Evolutionary conservation across 257 asterid genomes (phyloP).

Genomic region (Plantago major): DNA sequence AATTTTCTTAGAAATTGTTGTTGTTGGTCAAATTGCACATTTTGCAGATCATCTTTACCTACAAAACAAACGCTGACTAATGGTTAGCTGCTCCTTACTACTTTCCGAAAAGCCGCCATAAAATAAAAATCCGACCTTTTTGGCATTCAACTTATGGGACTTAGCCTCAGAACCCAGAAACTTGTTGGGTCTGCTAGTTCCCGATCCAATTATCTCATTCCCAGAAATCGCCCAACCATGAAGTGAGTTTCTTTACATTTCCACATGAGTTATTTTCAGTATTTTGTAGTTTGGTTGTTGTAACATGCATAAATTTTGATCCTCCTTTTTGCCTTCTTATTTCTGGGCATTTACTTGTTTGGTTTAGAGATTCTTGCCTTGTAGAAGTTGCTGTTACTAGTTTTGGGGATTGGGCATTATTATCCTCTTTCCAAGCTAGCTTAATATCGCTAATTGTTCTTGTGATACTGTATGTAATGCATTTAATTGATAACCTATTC

Average conservation of each 20-base stretch:
- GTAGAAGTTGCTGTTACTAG: background rate
- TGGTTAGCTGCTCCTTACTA: too few species aligned
- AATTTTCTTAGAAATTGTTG: too few species aligned
- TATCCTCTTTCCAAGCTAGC: background rate
- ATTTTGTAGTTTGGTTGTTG: background rate
- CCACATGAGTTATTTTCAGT: background rate
- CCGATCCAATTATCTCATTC: background rate
- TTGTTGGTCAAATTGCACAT: too few species aligned
- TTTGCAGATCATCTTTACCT: too few species aligned
- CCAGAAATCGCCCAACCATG: slow-evolving; percentile 2
- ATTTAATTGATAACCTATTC: background rate
- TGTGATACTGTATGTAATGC: background rate
- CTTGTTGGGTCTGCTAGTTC: background rate
- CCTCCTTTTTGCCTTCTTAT: background rate
- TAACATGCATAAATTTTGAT: background rate
- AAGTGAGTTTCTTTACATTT: background rate
- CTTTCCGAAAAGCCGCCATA: too few species aligned
- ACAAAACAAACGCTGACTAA: too few species aligned
- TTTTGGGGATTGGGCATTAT: background rate
- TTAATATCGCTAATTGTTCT: background rate
- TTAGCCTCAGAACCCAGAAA: slow-evolving; percentile 2
- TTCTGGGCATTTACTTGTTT: background rate
- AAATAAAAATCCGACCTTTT: too few species aligned
- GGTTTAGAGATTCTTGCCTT: too few species aligned
- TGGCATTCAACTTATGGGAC: background rate